phyloP scores from a whole-genome alignment of 352 stramenopile genomes.

The Phytophthora sansomeana region DNA sequence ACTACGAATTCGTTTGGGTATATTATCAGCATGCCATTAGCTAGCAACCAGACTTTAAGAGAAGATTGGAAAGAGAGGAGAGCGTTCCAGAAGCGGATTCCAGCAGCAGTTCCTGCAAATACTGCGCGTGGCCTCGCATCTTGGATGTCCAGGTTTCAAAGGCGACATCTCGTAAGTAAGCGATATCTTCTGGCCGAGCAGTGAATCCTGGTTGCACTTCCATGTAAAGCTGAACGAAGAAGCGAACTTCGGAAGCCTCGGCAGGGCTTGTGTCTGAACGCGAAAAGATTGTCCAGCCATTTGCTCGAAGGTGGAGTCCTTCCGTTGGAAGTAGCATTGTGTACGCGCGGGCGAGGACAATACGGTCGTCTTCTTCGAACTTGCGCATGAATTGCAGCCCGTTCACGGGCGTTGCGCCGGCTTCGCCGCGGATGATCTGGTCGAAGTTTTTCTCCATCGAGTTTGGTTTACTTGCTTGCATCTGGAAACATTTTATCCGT shows the following conservation, averaged over 20 bases:
- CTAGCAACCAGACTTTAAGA: conserved; percentile 8
- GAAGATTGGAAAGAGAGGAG: not conserved
- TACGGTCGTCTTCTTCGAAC: conserved; percentile 30
- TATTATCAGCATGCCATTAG: not conserved
- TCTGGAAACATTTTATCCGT: conserved; percentile 7
- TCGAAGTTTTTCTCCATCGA: conserved; percentile 41
- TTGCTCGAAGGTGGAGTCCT: conserved; percentile 20
- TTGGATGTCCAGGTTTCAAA: conserved; percentile 35
- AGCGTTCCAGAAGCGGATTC: conserved; percentile 17
- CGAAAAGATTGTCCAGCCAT: conserved; percentile 29
- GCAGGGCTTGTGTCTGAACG: conserved; percentile 10
- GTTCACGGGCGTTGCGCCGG: conserved; percentile 22
- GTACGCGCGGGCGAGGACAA: conserved; percentile 26
- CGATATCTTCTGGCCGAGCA: conserved; percentile 20
- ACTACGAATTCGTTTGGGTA: no score
- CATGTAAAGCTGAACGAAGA: conserved; percentile 33
- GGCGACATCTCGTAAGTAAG: conserved; percentile 21
- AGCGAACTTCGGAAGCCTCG: conserved; percentile 13
- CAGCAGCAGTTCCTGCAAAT: conserved; percentile 31
- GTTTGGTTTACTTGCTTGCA: conserved; percentile 25
- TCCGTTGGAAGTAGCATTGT: conserved; percentile 32
- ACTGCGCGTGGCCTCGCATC: conserved; percentile 26
- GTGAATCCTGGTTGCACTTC: conserved; percentile 21
- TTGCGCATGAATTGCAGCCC: conserved; percentile 44
- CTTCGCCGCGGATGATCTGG: conserved; percentile 19